Percentiles rank a stretch among this genome's conserved stretches.
phyloP scores from a whole-genome alignment of 768 basidiomycete species.

The Sarcodon sp. region DNA sequence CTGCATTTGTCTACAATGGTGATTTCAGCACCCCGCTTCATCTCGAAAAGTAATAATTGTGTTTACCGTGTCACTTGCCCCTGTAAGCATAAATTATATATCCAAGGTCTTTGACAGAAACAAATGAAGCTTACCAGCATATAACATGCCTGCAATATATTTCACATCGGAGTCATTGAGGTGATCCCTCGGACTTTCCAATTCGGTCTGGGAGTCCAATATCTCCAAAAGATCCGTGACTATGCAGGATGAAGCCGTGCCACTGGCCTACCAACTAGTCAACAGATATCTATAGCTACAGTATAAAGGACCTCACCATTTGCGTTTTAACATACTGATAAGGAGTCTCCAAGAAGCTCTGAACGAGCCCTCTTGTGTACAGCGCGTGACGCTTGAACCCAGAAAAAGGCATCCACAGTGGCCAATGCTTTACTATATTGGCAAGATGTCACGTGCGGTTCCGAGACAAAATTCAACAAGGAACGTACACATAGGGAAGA shows the following conservation, averaged over 20 bases:
- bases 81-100: constrained; percentile 4
- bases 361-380: constrained; percentile 5
- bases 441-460: neutral
- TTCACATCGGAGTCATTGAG: constrained; percentile 12
- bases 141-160: constrained; percentile 10
- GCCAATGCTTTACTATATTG: constrained; percentile 9
- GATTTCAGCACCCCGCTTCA: neutral
- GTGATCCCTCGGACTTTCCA: neutral
- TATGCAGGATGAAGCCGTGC: neutral
- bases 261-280: neutral
- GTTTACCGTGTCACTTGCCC: constrained; percentile 10
- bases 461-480: neutral
- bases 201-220: neutral
- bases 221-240: neutral
- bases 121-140: constrained; percentile 8
- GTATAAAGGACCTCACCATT: constrained; percentile 2
- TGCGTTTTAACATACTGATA: constrained; percentile 9
- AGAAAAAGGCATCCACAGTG: constrained; percentile 12
- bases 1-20: constrained; percentile 22
- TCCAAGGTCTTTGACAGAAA: neutral
- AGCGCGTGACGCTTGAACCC: constrained; percentile 12
- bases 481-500: constrained; percentile 19
- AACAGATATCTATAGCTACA: neutral
- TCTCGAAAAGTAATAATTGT: neutral
- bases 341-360: constrained; percentile 6